A percentile compares a stretch with the other conserved stretches of the same genome.
These are phyloP conservation scores for Alternaria burnsii DNA, from an alignment of 2,329 filamentous ascomycete genomes.

Conservation along the genomic window DNA sequence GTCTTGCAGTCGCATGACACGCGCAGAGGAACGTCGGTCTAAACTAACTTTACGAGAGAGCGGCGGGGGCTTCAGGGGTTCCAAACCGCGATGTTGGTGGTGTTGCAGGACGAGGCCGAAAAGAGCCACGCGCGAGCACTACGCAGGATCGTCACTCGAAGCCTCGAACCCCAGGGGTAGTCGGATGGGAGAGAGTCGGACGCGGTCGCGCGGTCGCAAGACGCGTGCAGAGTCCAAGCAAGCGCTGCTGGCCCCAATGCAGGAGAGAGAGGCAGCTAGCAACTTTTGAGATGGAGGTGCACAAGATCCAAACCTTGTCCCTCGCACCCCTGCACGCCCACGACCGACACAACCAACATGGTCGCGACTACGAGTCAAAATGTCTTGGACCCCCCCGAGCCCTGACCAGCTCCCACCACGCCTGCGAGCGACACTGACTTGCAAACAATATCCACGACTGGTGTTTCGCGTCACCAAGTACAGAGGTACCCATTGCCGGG, in stretches of 20 bases:
- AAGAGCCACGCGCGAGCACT: slow-evolving; percentile 28
- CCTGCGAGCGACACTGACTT: background rate
- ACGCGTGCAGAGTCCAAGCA: slow-evolving; percentile 8
- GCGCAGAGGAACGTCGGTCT: slow-evolving; percentile 26
- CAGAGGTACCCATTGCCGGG: background rate
- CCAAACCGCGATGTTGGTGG: slow-evolving; percentile 28
- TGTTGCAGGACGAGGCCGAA: slow-evolving; percentile 26
- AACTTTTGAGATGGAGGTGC: slow-evolving; percentile 21
- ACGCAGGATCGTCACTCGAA: slow-evolving; percentile 11
- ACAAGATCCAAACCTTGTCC: slow-evolving; percentile 20
- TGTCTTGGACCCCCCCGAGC: background rate
- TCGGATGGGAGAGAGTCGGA: slow-evolving; percentile 1
- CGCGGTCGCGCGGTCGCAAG: slow-evolving; percentile 1
- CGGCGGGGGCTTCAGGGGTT: slow-evolving; percentile 25
- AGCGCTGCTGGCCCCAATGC: slow-evolving; percentile 12
- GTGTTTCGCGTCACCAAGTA: background rate
- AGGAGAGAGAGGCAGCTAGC: slow-evolving; percentile 16
- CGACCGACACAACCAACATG: slow-evolving; percentile 7
- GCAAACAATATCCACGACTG: background rate
- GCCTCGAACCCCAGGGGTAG: background rate
- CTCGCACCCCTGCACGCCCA: slow-evolving; percentile 14
- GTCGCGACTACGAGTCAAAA: slow-evolving; percentile 16
- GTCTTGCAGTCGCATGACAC: slow-evolving; percentile 30
- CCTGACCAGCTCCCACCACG: slow-evolving; percentile 2
- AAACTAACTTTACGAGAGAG: slow-evolving; percentile 24